Percentiles rank a stretch among this genome's conserved stretches.
Conservation (phyloP, 2,329 filamentous ascomycete genomes). For the Rhynchosporium graminicola region DNA sequence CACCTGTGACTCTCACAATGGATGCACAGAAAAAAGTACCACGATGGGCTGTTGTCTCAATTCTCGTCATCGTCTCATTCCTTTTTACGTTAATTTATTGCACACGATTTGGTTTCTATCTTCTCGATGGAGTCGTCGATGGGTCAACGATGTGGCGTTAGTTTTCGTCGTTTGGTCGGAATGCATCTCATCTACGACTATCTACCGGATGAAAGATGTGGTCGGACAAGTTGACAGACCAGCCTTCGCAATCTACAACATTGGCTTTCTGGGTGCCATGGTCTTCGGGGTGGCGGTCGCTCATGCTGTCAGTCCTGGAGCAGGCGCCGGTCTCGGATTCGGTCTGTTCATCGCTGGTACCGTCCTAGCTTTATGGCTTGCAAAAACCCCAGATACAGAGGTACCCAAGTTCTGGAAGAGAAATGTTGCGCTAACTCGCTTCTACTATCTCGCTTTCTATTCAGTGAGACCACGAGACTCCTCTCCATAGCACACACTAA, state of each 20-base stretch:
- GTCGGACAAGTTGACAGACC: slow-evolving; percentile 3
- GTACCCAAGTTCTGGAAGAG: slow-evolving; percentile 1
- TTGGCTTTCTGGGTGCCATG: slow-evolving; percentile 4
- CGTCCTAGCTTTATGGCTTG: neutral
- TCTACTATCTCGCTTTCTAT: slow-evolving; percentile 14
- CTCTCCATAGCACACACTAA: neutral
- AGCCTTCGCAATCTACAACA: slow-evolving; percentile 6
- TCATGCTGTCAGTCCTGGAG: slow-evolving; percentile 12
- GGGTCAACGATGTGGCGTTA: slow-evolving; percentile 10
- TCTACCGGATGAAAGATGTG: slow-evolving; percentile 12
- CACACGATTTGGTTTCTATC: slow-evolving; percentile 13
- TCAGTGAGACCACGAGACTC: neutral
- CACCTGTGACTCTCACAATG: slow-evolving; percentile 12
- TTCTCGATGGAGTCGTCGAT: slow-evolving; percentile 8
- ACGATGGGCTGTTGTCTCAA: slow-evolving; percentile 5
- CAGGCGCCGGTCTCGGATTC: slow-evolving; percentile 12
- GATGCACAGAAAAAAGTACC: slow-evolving; percentile 9
- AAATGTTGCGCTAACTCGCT: neutral
- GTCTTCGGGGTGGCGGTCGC: slow-evolving; percentile 3
- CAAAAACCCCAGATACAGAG: neutral
- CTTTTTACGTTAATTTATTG: slow-evolving; percentile 6
- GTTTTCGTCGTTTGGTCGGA: slow-evolving; percentile 13
- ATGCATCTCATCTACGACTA: slow-evolving; percentile 7
- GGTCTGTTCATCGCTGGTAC: slow-evolving; percentile 3
- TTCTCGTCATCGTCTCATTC: slow-evolving; percentile 7